Evolutionary conservation across 495 filamentous ascomycete species (phyloP), one percentile per base, ranked within the genome.

Genomic region (Penicillium pancosmium): DNA sequence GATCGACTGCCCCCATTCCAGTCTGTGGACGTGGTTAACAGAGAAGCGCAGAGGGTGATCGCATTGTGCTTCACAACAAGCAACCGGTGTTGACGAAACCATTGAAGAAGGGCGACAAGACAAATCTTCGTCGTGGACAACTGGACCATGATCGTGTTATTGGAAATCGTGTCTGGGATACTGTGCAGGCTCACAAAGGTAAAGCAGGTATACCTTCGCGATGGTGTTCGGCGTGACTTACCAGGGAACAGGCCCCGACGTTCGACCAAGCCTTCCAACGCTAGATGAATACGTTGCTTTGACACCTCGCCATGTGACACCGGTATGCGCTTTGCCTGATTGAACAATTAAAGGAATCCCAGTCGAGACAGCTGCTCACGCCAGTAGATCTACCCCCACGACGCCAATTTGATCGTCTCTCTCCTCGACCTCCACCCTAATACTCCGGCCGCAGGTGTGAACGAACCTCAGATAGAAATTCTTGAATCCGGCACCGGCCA

Each of bases 401-500:
- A 92, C 69, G 88, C 87, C 36, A 84, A 83, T 60, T 62, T 88
- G 18, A 91, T 93, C 43, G 85, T 88, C 35, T 86, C 83, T 15
- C 78, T 92, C 21, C 81, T 93, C 33, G 90, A 93, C 63, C 80
- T 93, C 46, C 86, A 92, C 62, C 78, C 82, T 47, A 62, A 75
- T 15, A 65, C 77, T 18, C 71, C 79, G 12, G 61, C 73, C 16
- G 63, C 63, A 19, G 68, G 62, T 13, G 61, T 75, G 21, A 31
- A 54, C 8, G 52, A 62, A 43, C 57, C 61, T 34, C 64, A 54
- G 16, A 58, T 91, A 0, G 88, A 92, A 64, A 88, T 93, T 38
- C 84, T 93, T 35, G 90, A 93, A 71, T 89, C 89, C 38, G 90
- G 91, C 7, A 93, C 90, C 1, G 90, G 90, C 4, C 87, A 91